Evolutionary conservation across 2,329 filamentous ascomycete genomes (phyloP), one percentile per base, ranked within the genome.

Genomic region (Hymenoscyphus occultus): DNA sequence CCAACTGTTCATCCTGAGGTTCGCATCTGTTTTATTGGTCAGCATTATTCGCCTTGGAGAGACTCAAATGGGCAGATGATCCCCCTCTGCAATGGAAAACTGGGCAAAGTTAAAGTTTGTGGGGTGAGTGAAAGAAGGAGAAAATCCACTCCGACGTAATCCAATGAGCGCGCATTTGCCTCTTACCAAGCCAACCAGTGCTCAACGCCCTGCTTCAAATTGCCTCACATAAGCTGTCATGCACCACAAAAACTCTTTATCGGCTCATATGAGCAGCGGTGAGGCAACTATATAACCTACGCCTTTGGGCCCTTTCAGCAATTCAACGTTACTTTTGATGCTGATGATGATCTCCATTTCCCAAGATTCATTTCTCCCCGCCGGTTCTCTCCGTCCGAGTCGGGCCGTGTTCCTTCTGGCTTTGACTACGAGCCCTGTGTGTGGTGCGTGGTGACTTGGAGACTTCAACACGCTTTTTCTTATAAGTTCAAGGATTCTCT

Each of bases 181-280:
- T 45, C 14, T 6, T 5, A 45, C 14, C 13, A 45, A n/a, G 16
- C 45, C 45, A 48, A 5, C 16, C 45, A 48, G 19, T 2, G n/a
- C 3, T n/a, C 19, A 51, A 51, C 7, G n/a, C 45, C 35, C 35
- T 35, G 19, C 45, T 28, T n/a, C 7, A 51, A 22, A 51, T 51
- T 51, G 19, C 45, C 45, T 51, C 45, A 51, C 45, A n/a, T 51
- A 51, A 51, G 45, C 45, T 51, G 45, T 51, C 45, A 51, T 51
- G 45, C 45, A 51, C 19, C 45, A 51, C 45, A 22, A 22, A 48
- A 22, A 19, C 19, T 48, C 45, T 48, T 48, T 19, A 22, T 48
- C 45, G 19, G 6, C 35, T 35, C 35, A 10, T 35, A 35, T 7
- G 6, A 4, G 5, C 42, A 22, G 45, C 45, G 45, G 45, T 51